Percentiles rank a stretch among this genome's conserved stretches.
Conservation (phyloP, 768 basidiomycete species). For the Rhodotorula diobovata region DNA sequence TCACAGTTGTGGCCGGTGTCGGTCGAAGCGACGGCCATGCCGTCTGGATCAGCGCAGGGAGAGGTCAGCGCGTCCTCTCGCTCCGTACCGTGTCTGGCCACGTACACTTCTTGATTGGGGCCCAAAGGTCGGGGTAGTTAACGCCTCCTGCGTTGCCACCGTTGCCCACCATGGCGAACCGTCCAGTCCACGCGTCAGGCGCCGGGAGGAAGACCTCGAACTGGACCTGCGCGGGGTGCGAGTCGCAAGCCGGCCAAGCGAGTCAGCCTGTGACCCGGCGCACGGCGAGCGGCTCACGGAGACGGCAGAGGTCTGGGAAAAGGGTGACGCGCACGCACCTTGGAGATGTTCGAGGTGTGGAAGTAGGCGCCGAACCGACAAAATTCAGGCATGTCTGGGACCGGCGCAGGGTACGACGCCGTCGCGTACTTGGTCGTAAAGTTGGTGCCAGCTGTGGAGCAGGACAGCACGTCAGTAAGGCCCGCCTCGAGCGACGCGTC, state of each 20-base stretch:
- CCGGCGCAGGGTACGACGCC: conserved; percentile 7
- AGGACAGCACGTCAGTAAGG: neutral
- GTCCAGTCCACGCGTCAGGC: conserved; percentile 20
- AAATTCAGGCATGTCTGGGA: conserved; percentile 29
- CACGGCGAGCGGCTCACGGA: neutral
- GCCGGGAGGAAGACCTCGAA: conserved; percentile 40
- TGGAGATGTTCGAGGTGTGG: conserved; percentile 28
- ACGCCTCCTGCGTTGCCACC: conserved; percentile 1
- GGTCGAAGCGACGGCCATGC: conserved; percentile 24
- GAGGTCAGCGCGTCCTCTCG: neutral
- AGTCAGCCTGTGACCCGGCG: too few species aligned
- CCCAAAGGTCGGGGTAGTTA: neutral
- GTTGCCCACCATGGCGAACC: conserved; percentile 31
- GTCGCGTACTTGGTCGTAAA: conserved; percentile 4
- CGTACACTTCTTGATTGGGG: neutral
- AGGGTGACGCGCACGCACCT: conserved; percentile 4
- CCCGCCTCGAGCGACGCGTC: too few species aligned
- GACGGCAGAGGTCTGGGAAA: too few species aligned
- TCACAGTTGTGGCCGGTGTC: conserved; percentile 26
- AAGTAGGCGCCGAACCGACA: conserved; percentile 41
- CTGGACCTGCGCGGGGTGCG: conserved; percentile 26
- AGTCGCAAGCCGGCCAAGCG: too few species aligned
- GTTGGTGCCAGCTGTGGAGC: neutral
- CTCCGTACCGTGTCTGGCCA: too few species aligned
- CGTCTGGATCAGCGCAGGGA: neutral